phyloP scores from a whole-genome alignment of 768 basidiomycete genomes.

The Sarcodon aspratus region DNA sequence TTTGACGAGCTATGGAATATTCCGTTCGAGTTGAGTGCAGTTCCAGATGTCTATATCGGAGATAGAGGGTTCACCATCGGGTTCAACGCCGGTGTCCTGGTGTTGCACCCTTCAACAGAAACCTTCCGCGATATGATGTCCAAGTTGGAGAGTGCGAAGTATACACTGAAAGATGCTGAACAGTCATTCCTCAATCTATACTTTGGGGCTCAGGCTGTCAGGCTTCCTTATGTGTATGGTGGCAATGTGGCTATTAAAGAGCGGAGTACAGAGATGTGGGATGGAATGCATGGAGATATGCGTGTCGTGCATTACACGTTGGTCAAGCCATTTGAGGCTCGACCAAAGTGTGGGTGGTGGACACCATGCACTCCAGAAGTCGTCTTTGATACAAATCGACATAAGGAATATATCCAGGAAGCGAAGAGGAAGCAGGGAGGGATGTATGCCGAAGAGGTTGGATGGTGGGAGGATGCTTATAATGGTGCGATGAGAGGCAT shows the following conservation, averaged over 20 bases:
- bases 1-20: constrained; percentile 33
- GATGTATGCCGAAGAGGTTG: constrained; percentile 20
- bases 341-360: constrained; percentile 10
- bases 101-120: constrained; percentile 18
- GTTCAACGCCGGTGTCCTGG: constrained; percentile 30
- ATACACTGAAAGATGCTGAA: constrained; percentile 23
- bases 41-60: constrained; percentile 24
- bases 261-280: constrained; percentile 21
- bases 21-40: constrained; percentile 30
- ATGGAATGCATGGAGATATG: constrained; percentile 18
- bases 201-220: constrained; percentile 21
- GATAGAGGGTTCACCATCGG: constrained; percentile 21
- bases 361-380: constrained; percentile 6
- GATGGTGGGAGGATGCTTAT: constrained; percentile 22
- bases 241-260: constrained; percentile 28
- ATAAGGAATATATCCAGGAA: constrained; percentile 9
- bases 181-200: constrained; percentile 30
- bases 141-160: constrained; percentile 17
- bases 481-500: constrained; percentile 11
- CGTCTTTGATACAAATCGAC: background rate
- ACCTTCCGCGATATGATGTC: constrained; percentile 20
- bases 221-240: constrained; percentile 30
- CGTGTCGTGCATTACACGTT: constrained; percentile 28
- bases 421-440: constrained; percentile 12
- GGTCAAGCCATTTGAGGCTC: constrained; percentile 16